A percentile compares a stretch with the other conserved stretches of the same genome.
These are phyloP conservation scores for Excoecaria cochinchinensis DNA, from an alignment of 345 rosid species.

Conservation along the genomic window DNA sequence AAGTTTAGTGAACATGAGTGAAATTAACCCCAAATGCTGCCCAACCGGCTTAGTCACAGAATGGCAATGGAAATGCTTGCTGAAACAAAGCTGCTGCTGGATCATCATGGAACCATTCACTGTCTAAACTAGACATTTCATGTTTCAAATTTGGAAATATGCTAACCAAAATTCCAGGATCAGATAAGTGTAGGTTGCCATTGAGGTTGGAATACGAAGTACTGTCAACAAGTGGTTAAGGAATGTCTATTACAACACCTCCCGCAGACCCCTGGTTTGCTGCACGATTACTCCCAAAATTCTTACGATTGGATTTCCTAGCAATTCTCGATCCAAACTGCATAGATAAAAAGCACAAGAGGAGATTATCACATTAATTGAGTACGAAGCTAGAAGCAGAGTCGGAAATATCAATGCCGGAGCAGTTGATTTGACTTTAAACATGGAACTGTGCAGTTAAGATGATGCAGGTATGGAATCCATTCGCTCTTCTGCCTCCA, in stretches of 20 bases:
- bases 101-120: background rate
- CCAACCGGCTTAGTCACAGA: too few species aligned
- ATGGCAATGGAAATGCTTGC: too few species aligned
- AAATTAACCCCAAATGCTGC: too few species aligned
- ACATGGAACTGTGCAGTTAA: background rate
- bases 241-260: conserved; percentile 37
- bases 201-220: background rate
- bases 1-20: too few species aligned
- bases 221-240: background rate
- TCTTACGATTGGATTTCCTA: conserved; percentile 82
- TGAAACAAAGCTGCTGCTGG: background rate
- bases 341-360: background rate
- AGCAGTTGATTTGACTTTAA: background rate
- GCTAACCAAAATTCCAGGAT: background rate
- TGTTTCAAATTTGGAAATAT: background rate
- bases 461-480: background rate
- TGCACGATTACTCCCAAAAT: conserved; percentile 89
- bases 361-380: background rate
- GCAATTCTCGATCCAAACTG: conserved; percentile 96
- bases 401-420: too few species aligned
- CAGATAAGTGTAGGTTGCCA: background rate
- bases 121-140: background rate
- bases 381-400: background rate
- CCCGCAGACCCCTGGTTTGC: conserved; percentile 97
- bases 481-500: background rate